Percentiles rank a stretch among this genome's conserved stretches.
These are phyloP conservation scores for Petrea volubilis DNA, from an alignment of 257 asterid species.

Conservation along the genomic window DNA sequence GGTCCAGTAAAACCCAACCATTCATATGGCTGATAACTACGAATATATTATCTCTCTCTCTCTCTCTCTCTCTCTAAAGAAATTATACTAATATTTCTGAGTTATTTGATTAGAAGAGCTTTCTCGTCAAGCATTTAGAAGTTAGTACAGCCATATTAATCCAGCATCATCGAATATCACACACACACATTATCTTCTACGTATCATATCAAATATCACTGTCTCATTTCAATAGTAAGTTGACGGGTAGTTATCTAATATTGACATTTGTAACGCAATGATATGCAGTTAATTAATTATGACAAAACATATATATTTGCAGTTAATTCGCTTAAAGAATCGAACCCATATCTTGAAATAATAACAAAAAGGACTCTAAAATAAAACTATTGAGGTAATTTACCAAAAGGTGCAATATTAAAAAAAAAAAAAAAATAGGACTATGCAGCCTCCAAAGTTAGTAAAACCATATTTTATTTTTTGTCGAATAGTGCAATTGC, in stretches of 20 bases:
- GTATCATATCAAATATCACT: no score
- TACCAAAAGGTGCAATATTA: background rate
- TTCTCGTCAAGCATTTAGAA: background rate
- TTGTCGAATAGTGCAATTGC: background rate
- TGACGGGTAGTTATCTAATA: no score
- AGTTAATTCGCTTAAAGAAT: background rate
- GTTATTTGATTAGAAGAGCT: background rate
- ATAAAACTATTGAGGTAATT: background rate
- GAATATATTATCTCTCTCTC: background rate
- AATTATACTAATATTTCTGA: background rate
- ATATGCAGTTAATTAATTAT: no score
- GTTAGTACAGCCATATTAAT: background rate
- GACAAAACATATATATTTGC: no score
- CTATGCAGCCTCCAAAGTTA: background rate
- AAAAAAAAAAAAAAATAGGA: no score
- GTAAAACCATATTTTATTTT: no score
- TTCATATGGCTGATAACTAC: background rate
- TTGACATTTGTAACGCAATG: no score
- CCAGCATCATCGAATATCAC: no score
- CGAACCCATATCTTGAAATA: no score
- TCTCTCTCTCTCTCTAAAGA: no score
- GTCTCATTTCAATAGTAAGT: no score
- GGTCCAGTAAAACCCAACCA: background rate
- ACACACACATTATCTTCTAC: no score
- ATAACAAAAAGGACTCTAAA: background rate